Evolutionary conservation across 176 grass and related monocot genomes (phyloP), one percentile per base, ranked within the genome.

Genomic region (Phoenix dactylifera): DNA sequence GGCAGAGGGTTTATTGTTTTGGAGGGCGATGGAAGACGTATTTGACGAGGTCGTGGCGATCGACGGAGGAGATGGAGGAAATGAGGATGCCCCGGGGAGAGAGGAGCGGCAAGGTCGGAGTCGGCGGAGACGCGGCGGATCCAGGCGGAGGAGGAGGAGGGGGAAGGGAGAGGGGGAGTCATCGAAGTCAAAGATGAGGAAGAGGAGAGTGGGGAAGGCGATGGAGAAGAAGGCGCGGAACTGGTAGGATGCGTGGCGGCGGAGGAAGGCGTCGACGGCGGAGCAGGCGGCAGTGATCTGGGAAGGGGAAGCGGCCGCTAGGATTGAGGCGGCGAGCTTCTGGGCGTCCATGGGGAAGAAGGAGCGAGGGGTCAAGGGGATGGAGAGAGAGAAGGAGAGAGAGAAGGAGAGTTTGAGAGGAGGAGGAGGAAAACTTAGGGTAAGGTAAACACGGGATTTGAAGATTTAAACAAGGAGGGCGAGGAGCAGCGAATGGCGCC

Each of bases 161-260:
- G 86, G 82, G 66, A 52, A 17, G 81, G 44, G 83, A 62, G 71
- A 80, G 52, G 35, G 51, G n/a, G 22, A 22, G 49, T 66, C 49
- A 23, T 66, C 63, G 64, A 39, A 54, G n/a, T 25, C 51, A 50
- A 55, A 55, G 16, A 67, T 10, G 35, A 9, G 9, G 7, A 2
- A 14, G 35, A 44, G 10, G 35, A 44, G 35, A 62, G 67, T 59
- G 18, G 89, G 89, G 49, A 94, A 80, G 26, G 73, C 64, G 56
- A 88, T 59, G 56, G 84, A 73, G 80, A 94, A 82, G 84, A 94
- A 94, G 70, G 77, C 54, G 44, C 89, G 89, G 56, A 70, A 62
- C 55, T 82, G 81, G 52, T 94, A 71, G 48, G 69, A 70, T 30
- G 76, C 66, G 66, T 87, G 87, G 55, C 81, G 72, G 16, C 69